Conservation (phyloP, 257 asterid genomes). For the Fraxinus pennsylvanica region DNA sequence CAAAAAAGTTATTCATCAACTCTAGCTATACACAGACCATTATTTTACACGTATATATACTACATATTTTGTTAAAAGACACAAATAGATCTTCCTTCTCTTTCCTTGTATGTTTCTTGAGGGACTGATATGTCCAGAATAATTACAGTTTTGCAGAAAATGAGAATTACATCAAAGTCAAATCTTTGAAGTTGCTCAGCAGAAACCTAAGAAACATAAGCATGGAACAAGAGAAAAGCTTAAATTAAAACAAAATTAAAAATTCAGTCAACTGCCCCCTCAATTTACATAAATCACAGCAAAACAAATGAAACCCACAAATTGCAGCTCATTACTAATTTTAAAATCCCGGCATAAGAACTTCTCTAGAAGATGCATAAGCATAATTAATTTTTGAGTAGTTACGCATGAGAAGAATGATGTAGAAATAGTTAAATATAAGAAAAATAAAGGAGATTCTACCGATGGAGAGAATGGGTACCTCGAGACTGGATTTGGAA, state of each 20-base stretch:
- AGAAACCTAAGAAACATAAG: neutral
- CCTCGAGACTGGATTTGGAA: slow-evolving; percentile 47
- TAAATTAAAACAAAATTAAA: neutral
- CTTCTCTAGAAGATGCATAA: neutral
- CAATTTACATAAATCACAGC: neutral
- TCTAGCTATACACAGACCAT: neutral
- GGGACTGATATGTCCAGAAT: neutral
- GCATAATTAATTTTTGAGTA: neutral
- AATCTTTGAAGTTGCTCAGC: neutral
- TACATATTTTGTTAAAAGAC: neutral
- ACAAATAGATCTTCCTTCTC: neutral
- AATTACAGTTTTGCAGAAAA: neutral
- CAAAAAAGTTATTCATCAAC: neutral
- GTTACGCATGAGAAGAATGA: neutral
- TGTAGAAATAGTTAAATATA: neutral
- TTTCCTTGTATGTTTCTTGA: neutral
- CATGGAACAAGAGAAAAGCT: neutral
- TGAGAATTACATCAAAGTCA: neutral
- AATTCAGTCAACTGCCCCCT: neutral
- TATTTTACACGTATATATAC: neutral
- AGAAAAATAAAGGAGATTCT: neutral
- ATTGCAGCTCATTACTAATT: neutral
- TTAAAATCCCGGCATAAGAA: neutral
- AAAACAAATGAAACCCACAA: neutral
- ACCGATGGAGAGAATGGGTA: slow-evolving; percentile 16